A percentile compares a stretch with the other conserved stretches of the same genome.
Conservation (phyloP, 1,139 yeast species). For the Chernovozyma sophiae-reginae region DNA sequence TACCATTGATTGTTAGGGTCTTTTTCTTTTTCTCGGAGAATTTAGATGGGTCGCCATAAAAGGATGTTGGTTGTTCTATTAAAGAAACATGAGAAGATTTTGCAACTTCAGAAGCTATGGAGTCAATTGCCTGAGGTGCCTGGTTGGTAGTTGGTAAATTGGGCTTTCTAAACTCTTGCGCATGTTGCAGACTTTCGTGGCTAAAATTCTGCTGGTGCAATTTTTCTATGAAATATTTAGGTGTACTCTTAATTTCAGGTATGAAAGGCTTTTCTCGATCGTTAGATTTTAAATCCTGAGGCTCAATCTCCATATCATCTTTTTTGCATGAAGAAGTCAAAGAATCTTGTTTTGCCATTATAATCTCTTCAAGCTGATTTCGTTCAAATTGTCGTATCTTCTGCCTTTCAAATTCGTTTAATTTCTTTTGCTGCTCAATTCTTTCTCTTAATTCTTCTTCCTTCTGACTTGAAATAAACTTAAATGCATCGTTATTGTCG, state of each 20-base stretch:
- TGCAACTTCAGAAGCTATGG: background rate
- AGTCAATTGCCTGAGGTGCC: background rate
- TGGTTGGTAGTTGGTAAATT: background rate
- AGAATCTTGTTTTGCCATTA: constrained; percentile 2
- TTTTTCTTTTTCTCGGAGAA: constrained; percentile 19
- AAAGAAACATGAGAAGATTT: constrained; percentile 1
- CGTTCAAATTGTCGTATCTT: constrained; percentile 2
- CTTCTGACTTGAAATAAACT: constrained; percentile 17
- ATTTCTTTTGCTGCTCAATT: constrained; percentile 23
- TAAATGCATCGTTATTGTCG: constrained; percentile 6
- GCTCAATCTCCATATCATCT: background rate
- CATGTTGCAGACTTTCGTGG: background rate
- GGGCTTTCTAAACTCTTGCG: background rate
- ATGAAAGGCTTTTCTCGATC: too few species aligned
- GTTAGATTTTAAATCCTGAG: background rate
- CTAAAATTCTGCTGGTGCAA: constrained; percentile 5
- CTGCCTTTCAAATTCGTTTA: constrained; percentile 15
- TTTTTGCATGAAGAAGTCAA: background rate
- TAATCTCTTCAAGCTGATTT: constrained; percentile 3
- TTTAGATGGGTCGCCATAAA: background rate
- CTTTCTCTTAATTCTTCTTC: constrained; percentile 23
- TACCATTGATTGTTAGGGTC: constrained; percentile 46
- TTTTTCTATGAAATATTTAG: too few species aligned
- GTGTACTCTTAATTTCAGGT: background rate
- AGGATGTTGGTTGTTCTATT: background rate